Conservation (phyloP, 2,329 filamentous ascomycete species). For the Colletotrichum musae region DNA sequence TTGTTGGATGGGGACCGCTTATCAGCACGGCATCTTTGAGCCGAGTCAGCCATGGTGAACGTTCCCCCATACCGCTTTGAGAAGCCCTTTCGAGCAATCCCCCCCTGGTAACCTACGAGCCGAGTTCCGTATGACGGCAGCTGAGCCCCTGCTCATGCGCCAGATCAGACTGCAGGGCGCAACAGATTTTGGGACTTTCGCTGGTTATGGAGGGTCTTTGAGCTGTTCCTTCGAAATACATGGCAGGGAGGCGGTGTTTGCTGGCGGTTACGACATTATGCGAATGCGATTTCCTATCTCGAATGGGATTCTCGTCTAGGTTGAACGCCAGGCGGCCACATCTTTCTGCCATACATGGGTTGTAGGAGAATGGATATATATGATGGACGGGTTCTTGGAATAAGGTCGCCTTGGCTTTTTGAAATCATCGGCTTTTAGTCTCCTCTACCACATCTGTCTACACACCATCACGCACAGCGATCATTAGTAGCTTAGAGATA, state of each 20-base stretch:
- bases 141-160: constrained; percentile 9
- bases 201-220: neutral
- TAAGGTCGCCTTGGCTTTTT: too few species aligned
- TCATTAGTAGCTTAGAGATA: too few species aligned
- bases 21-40: constrained; percentile 17
- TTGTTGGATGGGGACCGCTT: too few species aligned
- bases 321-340: neutral
- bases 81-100: constrained; percentile 4
- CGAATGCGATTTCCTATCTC: neutral
- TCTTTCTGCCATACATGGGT: neutral
- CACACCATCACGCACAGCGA: too few species aligned
- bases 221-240: neutral
- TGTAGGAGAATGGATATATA: neutral
- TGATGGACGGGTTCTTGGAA: too few species aligned
- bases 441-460: too few species aligned
- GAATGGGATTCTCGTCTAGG: too few species aligned
- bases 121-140: constrained; percentile 2
- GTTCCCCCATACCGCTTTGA: neutral
- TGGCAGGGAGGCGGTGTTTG: too few species aligned
- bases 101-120: neutral
- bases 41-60: constrained; percentile 4
- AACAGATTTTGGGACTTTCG: neutral
- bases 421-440: too few species aligned
- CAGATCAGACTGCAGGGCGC: neutral
- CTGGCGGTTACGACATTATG: neutral